Conservation (phyloP, 306 rosid genomes). For the Castanea mollissima region DNA sequence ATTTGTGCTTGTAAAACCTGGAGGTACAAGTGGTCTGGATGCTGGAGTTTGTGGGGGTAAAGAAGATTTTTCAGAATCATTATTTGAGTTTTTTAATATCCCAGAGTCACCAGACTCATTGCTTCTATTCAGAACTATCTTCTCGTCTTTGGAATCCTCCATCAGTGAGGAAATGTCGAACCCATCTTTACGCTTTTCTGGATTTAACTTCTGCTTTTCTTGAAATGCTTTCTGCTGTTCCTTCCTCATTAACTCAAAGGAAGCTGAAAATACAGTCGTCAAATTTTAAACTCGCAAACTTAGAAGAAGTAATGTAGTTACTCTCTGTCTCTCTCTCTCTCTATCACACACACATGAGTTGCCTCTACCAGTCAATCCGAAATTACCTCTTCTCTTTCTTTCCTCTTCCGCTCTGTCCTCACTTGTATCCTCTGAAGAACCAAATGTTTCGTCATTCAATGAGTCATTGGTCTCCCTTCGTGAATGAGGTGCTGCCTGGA, state of each 20-base stretch:
- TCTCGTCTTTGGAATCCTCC: slow-evolving; percentile 52
- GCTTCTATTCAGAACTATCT: slow-evolving; percentile 36
- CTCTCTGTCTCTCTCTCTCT: background rate
- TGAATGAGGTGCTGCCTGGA: slow-evolving; percentile 74
- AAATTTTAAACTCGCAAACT: slow-evolving; percentile 9
- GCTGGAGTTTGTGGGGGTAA: slow-evolving; percentile 52
- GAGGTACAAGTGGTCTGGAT: slow-evolving; percentile 93
- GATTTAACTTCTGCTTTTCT: slow-evolving; percentile 60
- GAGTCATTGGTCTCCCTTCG: slow-evolving; percentile 66
- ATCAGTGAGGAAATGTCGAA: slow-evolving; percentile 56
- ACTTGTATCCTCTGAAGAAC: slow-evolving; percentile 65
- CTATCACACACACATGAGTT: background rate
- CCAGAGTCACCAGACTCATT: slow-evolving; percentile 47
- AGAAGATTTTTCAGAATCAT: slow-evolving; percentile 54
- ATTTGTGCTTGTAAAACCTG: slow-evolving; percentile 68
- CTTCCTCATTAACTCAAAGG: slow-evolving; percentile 92
- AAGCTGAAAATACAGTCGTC: slow-evolving; percentile 52
- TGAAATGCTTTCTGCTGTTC: slow-evolving; percentile 82
- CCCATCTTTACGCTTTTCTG: slow-evolving; percentile 46
- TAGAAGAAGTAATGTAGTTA: background rate
- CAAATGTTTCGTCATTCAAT: slow-evolving; percentile 83
- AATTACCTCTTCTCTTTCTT: slow-evolving; percentile 91
- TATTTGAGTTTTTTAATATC: slow-evolving; percentile 36
- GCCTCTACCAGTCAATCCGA: slow-evolving; percentile 12
- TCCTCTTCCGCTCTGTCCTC: slow-evolving; percentile 95